These are phyloP conservation scores for Centella asiatica DNA, from an alignment of 129 eudicot species.

Conservation along the genomic window DNA sequence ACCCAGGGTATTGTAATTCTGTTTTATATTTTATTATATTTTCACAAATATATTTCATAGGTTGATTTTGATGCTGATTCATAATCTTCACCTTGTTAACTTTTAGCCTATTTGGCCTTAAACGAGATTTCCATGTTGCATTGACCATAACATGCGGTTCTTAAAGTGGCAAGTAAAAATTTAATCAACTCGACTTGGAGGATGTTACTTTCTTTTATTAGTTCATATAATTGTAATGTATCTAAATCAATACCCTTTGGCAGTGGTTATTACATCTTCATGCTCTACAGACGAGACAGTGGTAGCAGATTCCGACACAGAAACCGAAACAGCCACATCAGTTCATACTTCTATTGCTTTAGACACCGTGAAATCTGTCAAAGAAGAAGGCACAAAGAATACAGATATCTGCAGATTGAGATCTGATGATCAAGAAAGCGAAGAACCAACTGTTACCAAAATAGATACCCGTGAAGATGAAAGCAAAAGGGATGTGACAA, in stretches of 20 bases:
- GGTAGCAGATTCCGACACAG: constrained; percentile 95
- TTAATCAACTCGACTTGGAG: not conserved
- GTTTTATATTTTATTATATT: no score
- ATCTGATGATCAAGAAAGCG: constrained; percentile 25
- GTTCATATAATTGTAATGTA: constrained; percentile 9
- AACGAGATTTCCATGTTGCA: not conserved
- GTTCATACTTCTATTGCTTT: constrained; percentile 23
- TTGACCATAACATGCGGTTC: not conserved
- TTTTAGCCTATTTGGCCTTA: no score
- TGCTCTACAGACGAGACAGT: constrained; percentile 98
- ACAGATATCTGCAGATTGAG: constrained; percentile 4
- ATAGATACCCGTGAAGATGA: constrained; percentile 16
- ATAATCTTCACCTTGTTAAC: not conserved
- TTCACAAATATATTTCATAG: no score
- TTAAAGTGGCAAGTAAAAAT: not conserved
- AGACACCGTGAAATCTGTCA: constrained; percentile 20
- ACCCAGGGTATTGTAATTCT: no score
- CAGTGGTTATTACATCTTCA: constrained; percentile 81
- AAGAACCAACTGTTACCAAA: constrained; percentile 12
- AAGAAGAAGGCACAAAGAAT: constrained; percentile 26
- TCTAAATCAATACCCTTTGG: constrained; percentile 19
- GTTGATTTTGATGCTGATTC: no score
- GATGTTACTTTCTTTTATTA: not conserved
- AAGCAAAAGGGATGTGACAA: constrained; percentile 17
- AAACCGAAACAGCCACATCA: constrained; percentile 63